Evolutionary conservation across 768 basidiomycete species (phyloP), one percentile per base, ranked within the genome.

Genomic region (Suillus ampliporus): DNA sequence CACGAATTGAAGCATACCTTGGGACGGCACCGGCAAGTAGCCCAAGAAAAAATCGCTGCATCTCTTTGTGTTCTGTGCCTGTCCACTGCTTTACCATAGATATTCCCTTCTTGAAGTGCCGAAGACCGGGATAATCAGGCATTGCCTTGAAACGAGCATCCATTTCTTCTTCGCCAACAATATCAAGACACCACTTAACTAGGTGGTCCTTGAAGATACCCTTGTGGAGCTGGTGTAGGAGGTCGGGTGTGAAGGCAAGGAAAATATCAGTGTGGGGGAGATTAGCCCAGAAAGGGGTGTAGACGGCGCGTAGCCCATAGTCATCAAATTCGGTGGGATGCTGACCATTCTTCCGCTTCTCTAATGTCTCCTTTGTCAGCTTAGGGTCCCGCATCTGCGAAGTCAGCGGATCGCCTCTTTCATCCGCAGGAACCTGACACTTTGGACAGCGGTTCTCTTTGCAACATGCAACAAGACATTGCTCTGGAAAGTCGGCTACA

Each of bases 211-310:
- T 80, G 73, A 83, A 80, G 2, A 82, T 61, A 0, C 83, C 83
- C 64, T 84, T 80, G 68, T 83, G 76, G 0, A 84, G 69, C 65
- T 83, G 81, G 62, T 86, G 83, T 17, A 84, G 77, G 28, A 82
- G 47, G 71, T 82, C 71, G 17, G 78, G 76, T 1, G 77, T 79
- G 35, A 84, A 63, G n/a, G 62, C 72, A 0, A 37, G 1, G 65
- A 78, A 81, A 37, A 84, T 83, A 64, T 84, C 63, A 44, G 68
- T 57, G 61, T 73, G 76, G 0, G 80, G 82, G 14, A 83, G 64
- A 46, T 79, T 65, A 1, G 48, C 51, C 82, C 82, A 83, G 65
- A 82, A 83, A 17, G 80, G 82, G 23, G 68, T 34, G 23, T 63
- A 60, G 31, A 57, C 37, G 3, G 41, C 28, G 8, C 37, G 7